These are phyloP conservation scores for Terfezia claveryi DNA, from an alignment of 495 filamentous ascomycete species.

Conservation along the genomic window DNA sequence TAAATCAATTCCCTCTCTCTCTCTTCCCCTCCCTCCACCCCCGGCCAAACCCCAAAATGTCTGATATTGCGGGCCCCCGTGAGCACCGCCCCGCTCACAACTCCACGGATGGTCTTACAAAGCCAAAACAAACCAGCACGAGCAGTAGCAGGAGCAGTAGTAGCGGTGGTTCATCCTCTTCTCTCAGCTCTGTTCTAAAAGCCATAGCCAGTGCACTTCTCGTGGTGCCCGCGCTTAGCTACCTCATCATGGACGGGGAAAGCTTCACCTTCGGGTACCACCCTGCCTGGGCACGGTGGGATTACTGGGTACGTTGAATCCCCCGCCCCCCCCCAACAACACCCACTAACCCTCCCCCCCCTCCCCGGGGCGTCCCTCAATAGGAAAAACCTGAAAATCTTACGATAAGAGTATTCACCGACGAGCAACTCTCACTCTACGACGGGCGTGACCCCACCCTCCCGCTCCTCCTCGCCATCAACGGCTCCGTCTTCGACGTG, in stretches of 20 bases:
- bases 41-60: no score
- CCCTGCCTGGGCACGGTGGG: no score
- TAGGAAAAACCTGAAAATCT: no score
- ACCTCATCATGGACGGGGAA: constrained; percentile 52
- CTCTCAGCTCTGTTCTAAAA: constrained; percentile 27
- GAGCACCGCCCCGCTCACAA: neutral
- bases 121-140: no score
- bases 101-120: neutral
- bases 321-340: neutral
- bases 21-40: no score
- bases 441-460: constrained; percentile 52
- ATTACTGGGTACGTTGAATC: neutral
- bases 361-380: neutral
- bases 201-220: constrained; percentile 21
- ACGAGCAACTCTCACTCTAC: constrained; percentile 45
- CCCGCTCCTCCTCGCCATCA: constrained; percentile 81
- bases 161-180: constrained; percentile 35
- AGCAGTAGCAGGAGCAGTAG: no score
- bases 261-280: constrained; percentile 13
- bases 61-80: no score
- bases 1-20: no score
- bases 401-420: constrained; percentile 35
- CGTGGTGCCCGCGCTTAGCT: constrained; percentile 49
- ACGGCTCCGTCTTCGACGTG: constrained; percentile 90
- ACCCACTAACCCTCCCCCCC: neutral